Evolutionary conservation across 2,329 filamentous ascomycete species (phyloP).

Genomic region (Monilinia polystroma): DNA sequence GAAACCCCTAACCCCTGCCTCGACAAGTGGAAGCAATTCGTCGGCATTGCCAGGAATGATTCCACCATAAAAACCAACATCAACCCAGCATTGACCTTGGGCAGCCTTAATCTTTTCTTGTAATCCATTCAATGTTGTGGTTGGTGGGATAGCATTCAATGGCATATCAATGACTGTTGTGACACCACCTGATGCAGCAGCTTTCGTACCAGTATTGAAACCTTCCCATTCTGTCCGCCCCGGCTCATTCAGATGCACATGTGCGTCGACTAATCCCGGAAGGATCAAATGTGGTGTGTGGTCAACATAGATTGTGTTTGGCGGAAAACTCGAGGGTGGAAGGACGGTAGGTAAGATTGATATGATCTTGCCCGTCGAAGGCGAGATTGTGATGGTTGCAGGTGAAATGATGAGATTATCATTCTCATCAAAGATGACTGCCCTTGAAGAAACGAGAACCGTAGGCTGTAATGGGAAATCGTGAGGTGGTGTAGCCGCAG

Average conservation of each 20-base stretch:
- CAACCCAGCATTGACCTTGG: conserved; percentile 89
- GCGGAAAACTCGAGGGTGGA: conserved; percentile 72
- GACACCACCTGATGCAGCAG: conserved; percentile 91
- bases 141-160: conserved; percentile 93
- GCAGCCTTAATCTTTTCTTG: conserved; percentile 84
- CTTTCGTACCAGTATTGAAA: conserved; percentile 90
- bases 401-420: conserved; percentile 65
- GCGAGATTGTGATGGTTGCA: conserved; percentile 79
- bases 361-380: conserved; percentile 78
- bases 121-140: conserved; percentile 80
- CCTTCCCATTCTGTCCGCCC: conserved; percentile 98
- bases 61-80: conserved; percentile 97
- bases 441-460: conserved; percentile 80
- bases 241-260: conserved; percentile 96
- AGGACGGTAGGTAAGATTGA: conserved; percentile 72
- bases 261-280: conserved; percentile 91
- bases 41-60: conserved; percentile 85
- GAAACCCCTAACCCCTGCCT: conserved; percentile 87
- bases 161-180: conserved; percentile 99
- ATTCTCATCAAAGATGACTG: conserved; percentile 71
- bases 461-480: conserved; percentile 52
- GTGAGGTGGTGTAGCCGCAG: conserved; percentile 37
- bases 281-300: conserved; percentile 82
- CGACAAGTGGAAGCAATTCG: conserved; percentile 76
- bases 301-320: conserved; percentile 72